Percentiles rank a stretch among this genome's conserved stretches.
phyloP scores from a whole-genome alignment of 164 flowering plant genomes.

The Magnolia sinica region DNA sequence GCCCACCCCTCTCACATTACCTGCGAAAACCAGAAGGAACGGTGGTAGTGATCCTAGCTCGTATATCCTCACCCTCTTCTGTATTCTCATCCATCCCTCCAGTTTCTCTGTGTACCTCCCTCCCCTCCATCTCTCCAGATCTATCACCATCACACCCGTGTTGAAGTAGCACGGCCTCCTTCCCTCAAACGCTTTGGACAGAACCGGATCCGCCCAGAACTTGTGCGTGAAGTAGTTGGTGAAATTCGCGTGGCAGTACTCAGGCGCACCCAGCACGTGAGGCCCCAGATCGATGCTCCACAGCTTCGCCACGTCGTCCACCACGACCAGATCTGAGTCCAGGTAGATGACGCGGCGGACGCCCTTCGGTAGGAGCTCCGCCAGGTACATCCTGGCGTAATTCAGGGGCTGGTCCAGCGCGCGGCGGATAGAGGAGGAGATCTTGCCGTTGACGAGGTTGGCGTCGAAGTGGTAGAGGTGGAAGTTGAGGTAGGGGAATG shows the following conservation, averaged over 20 bases:
- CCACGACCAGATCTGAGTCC: conserved; percentile 53
- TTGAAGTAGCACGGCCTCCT: conserved; percentile 46
- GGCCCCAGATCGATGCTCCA: conserved; percentile 40
- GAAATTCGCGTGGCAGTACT: conserved; percentile 64
- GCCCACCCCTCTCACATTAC: conserved; percentile 20
- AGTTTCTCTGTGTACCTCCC: conserved; percentile 32
- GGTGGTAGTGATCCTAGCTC: conserved; percentile 23
- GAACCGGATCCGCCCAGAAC: conserved; percentile 39
- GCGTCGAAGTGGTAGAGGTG: conserved; percentile 43
- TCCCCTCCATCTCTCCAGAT: conserved; percentile 33
- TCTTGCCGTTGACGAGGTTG: conserved; percentile 39
- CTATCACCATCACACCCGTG: conserved; percentile 53
- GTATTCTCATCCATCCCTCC: conserved; percentile 45
- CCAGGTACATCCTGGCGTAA: conserved; percentile 55
- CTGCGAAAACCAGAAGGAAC: conserved; percentile 21
- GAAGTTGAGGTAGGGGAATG: conserved; percentile 49
- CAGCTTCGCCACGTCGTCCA: conserved; percentile 53
- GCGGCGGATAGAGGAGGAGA: conserved; percentile 52
- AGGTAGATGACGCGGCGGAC: conserved; percentile 49
- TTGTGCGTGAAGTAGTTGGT: conserved; percentile 42
- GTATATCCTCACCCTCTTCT: conserved; percentile 23
- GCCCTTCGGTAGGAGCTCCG: conserved; percentile 40
- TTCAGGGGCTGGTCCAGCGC: conserved; percentile 63
- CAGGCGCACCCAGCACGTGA: conserved; percentile 52
- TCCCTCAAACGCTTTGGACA: conserved; percentile 30